Percentiles rank a stretch among this genome's conserved stretches.
Evolutionary conservation across 2,329 filamentous ascomycete species (phyloP).

Genomic region (Ilyonectria destructans): DNA sequence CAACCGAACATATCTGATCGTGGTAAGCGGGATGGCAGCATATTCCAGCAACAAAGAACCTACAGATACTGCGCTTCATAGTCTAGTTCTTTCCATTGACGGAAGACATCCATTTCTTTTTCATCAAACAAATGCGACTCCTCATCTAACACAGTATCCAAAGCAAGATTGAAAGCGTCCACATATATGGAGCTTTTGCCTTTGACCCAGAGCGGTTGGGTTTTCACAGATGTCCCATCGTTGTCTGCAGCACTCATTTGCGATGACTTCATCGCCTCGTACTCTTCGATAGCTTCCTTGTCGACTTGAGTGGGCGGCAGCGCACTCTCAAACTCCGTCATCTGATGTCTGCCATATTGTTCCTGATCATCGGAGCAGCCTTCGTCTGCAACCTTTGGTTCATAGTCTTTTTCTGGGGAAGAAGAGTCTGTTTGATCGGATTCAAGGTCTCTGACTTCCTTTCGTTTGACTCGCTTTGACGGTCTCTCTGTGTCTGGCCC

Average conservation of each 20-base stretch:
- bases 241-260: slow-evolving; percentile 57
- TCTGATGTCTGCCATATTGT: slow-evolving; percentile 33
- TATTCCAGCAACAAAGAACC: slow-evolving; percentile 50
- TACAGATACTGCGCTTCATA: slow-evolving; percentile 96
- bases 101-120: slow-evolving; percentile 84
- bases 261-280: slow-evolving; percentile 79
- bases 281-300: slow-evolving; percentile 83
- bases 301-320: slow-evolving; percentile 79
- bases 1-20: slow-evolving; percentile 84
- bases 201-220: slow-evolving; percentile 72
- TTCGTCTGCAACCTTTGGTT: slow-evolving; percentile 24
- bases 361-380: slow-evolving; percentile 41
- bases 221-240: slow-evolving; percentile 61
- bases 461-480: slow-evolving; percentile 53
- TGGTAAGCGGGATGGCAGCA: slow-evolving; percentile 28
- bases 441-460: slow-evolving; percentile 44
- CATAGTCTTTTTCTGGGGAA: slow-evolving; percentile 25
- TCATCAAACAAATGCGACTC: slow-evolving; percentile 90
- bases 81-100: slow-evolving; percentile 78
- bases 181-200: slow-evolving; percentile 95
- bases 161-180: slow-evolving; percentile 94
- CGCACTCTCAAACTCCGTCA: slow-evolving; percentile 64
- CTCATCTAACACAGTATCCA: slow-evolving; percentile 91
- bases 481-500: slow-evolving; percentile 44
- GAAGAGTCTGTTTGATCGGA: slow-evolving; percentile 45